Evolutionary conservation across 495 filamentous ascomycete species (phyloP).

Genomic region (Friedmanniomyces endolithicus): DNA sequence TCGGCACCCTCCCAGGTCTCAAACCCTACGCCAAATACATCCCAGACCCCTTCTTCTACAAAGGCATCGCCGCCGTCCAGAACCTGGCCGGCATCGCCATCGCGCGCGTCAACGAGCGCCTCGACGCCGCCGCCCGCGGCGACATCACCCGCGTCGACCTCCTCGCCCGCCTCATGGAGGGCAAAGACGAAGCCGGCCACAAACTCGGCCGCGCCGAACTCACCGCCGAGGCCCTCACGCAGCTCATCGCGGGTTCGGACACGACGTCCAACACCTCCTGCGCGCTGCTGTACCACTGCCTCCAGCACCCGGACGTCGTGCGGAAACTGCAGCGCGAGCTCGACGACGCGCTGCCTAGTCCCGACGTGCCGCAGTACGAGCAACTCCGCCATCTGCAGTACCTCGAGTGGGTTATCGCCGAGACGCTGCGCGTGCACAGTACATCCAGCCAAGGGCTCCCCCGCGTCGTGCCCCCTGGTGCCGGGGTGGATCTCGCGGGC

Average conservation of each 20-base stretch:
- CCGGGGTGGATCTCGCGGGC: slow-evolving; percentile 41
- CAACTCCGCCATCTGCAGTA: slow-evolving; percentile 65
- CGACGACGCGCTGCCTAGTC: slow-evolving; percentile 51
- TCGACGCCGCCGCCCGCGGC: slow-evolving; percentile 51
- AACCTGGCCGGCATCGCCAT: slow-evolving; percentile 61
- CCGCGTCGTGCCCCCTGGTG: slow-evolving; percentile 55
- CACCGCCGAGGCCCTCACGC: slow-evolving; percentile 78
- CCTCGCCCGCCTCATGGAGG: slow-evolving; percentile 74
- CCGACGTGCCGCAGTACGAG: slow-evolving; percentile 55
- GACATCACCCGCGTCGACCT: slow-evolving; percentile 57
- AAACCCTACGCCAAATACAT: slow-evolving; percentile 54
- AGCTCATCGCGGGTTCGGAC: slow-evolving; percentile 82
- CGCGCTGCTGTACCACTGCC: slow-evolving; percentile 66
- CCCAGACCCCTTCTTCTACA: slow-evolving; percentile 55
- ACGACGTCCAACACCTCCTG: slow-evolving; percentile 86
- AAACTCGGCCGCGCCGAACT: slow-evolving; percentile 64
- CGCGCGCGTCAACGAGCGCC: slow-evolving; percentile 61
- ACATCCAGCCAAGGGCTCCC: slow-evolving; percentile 84
- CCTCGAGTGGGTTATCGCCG: slow-evolving; percentile 68
- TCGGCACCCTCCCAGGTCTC: slow-evolving; percentile 47
- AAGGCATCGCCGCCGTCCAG: slow-evolving; percentile 51
- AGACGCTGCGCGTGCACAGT: slow-evolving; percentile 81
- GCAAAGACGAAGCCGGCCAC: slow-evolving; percentile 65
- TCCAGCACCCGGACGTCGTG: slow-evolving; percentile 58
- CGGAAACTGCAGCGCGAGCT: slow-evolving; percentile 58